Evolutionary conservation across 805 yeast species (phyloP).

Genomic region (Pichia manshurica): DNA sequence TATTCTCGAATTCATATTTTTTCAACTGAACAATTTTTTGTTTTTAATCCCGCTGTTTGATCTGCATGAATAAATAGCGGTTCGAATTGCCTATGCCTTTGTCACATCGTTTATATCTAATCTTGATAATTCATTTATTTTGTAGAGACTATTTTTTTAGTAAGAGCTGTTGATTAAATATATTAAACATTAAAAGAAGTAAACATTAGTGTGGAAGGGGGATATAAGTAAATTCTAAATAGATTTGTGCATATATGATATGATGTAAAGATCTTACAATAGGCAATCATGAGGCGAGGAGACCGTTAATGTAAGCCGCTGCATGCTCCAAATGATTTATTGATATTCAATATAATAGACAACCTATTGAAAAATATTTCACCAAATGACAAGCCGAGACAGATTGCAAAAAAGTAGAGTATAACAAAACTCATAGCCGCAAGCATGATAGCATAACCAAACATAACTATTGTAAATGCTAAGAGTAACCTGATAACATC

Average conservation of each 20-base stretch:
- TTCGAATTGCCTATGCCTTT: not conserved
- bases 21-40: not conserved
- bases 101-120: not conserved
- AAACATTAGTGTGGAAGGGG: too few species aligned
- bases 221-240: too few species aligned
- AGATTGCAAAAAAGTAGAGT: constrained; percentile 67
- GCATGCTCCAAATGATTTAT: constrained; percentile 31
- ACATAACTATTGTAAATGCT: constrained; percentile 56
- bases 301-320: constrained; percentile 26
- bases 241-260: too few species aligned
- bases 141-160: too few species aligned
- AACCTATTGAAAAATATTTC: constrained; percentile 64
- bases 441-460: constrained; percentile 71
- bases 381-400: constrained; percentile 63
- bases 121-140: too few species aligned
- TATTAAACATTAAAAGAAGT: too few species aligned
- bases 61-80: too few species aligned
- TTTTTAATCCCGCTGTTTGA: not conserved
- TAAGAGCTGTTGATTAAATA: too few species aligned
- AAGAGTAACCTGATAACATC: constrained; percentile 53
- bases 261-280: too few species aligned
- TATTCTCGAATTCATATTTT: too few species aligned
- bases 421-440: constrained; percentile 69
- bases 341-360: constrained; percentile 34
- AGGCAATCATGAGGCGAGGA: not conserved